phyloP scores from a whole-genome alignment of 2,329 filamentous ascomycete species.

The Pseudofabraea citricarpa region DNA sequence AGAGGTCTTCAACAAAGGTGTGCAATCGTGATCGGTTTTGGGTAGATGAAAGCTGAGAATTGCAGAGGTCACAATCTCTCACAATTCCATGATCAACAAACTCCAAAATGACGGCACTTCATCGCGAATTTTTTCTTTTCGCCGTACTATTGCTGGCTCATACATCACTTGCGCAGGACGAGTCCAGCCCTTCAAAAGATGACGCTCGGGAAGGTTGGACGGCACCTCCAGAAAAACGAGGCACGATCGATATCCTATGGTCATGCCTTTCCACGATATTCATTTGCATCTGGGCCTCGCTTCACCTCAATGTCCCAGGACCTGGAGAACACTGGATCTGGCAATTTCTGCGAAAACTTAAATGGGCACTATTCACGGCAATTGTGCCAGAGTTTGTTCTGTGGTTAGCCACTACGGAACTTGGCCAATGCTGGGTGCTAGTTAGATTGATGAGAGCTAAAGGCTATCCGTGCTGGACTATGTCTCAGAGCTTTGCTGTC shows the following conservation, averaged over 20 bases:
- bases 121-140: too few species aligned
- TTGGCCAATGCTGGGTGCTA: neutral
- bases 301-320: slow-evolving; percentile 14
- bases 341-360: neutral
- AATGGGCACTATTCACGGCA: slow-evolving; percentile 3
- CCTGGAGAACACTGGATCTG: neutral
- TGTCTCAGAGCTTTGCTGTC: neutral
- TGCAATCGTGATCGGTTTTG: too few species aligned
- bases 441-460: neutral
- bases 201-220: neutral
- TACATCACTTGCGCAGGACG: too few species aligned
- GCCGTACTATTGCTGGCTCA: too few species aligned
- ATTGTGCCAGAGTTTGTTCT: slow-evolving; percentile 3
- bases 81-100: too few species aligned
- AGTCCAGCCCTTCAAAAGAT: too few species aligned
- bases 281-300: slow-evolving; percentile 13
- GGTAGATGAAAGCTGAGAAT: too few species aligned
- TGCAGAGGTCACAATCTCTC: too few species aligned
- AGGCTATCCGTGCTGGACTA: neutral
- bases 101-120: too few species aligned
- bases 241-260: slow-evolving; percentile 15
- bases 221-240: slow-evolving; percentile 4
- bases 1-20: too few species aligned
- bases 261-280: slow-evolving; percentile 12
- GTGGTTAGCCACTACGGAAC: neutral